Conservation (phyloP, 2,329 filamentous ascomycete species). For the Arthrinium phaeospermum region DNA sequence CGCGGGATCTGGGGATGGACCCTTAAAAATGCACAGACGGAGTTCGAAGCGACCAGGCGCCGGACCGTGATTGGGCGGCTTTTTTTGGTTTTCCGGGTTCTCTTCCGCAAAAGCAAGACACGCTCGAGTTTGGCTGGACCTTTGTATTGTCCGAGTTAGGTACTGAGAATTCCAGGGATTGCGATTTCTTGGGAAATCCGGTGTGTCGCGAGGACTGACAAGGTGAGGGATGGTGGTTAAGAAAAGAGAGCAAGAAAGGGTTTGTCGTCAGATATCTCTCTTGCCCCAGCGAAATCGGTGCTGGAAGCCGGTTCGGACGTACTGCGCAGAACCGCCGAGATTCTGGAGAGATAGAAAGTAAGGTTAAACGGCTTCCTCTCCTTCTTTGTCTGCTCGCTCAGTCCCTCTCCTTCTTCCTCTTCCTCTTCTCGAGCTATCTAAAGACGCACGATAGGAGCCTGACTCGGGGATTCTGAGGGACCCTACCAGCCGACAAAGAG, state of each 20-base stretch:
- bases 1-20: constrained; percentile 13
- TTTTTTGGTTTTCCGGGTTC: background rate
- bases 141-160: background rate
- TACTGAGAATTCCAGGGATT: background rate
- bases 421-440: constrained; percentile 1
- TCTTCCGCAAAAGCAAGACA: constrained; percentile 3
- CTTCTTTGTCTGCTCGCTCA: background rate
- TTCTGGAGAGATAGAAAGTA: background rate
- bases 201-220: background rate
- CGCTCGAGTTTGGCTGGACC: background rate
- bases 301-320: background rate
- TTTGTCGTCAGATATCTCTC: constrained; percentile 2
- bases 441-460: constrained; percentile 18
- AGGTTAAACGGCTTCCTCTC: background rate
- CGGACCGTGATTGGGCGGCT: constrained; percentile 18
- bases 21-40: constrained; percentile 21
- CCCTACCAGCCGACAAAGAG: background rate
- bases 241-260: background rate
- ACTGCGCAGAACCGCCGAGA: background rate
- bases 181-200: background rate
- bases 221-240: background rate
- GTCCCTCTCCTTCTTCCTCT: background rate
- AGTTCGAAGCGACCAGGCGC: constrained; percentile 3
- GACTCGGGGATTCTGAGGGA: constrained; percentile 19
- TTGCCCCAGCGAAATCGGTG: constrained; percentile 1